Conservation (phyloP, 1,284 basidiomycete genomes). For the Amylostereum chailletii region DNA sequence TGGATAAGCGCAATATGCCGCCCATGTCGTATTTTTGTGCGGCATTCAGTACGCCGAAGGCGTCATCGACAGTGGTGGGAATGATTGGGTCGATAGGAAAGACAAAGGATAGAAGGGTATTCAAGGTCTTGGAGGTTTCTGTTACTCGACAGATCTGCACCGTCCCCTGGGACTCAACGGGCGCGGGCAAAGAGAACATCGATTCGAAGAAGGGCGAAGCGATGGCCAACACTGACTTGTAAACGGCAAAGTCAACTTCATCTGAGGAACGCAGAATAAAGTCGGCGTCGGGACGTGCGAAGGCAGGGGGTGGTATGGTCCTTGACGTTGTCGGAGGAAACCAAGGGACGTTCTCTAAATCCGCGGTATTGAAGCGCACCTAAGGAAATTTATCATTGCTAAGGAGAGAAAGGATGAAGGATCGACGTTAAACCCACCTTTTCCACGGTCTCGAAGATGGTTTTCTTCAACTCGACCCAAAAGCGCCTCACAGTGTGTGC, state of each 20-base stretch:
- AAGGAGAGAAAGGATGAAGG: too few species aligned
- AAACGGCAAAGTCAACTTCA: constrained; percentile 3
- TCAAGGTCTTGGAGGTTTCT: neutral
- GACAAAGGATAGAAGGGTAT: neutral
- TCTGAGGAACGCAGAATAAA: constrained; percentile 6
- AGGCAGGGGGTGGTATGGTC: neutral
- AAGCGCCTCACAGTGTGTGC: too few species aligned
- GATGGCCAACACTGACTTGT: neutral
- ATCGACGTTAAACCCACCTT: too few species aligned
- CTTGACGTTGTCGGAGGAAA: too few species aligned
- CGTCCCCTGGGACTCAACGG: neutral
- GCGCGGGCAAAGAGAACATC: constrained; percentile 2
- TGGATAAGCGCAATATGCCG: too few species aligned
- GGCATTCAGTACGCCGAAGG: neutral
- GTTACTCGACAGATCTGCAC: neutral
- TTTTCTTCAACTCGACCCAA: too few species aligned
- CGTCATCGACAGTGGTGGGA: neutral
- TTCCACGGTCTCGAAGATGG: too few species aligned
- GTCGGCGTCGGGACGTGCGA: neutral
- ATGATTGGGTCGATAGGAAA: neutral
- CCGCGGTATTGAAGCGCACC: too few species aligned
- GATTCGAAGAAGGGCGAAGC: constrained; percentile 2
- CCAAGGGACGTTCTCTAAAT: too few species aligned
- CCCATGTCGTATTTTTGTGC: neutral
- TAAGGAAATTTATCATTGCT: too few species aligned